Conservation (phyloP, 139 green algal genomes). For the Chlorella sp. region DNA sequence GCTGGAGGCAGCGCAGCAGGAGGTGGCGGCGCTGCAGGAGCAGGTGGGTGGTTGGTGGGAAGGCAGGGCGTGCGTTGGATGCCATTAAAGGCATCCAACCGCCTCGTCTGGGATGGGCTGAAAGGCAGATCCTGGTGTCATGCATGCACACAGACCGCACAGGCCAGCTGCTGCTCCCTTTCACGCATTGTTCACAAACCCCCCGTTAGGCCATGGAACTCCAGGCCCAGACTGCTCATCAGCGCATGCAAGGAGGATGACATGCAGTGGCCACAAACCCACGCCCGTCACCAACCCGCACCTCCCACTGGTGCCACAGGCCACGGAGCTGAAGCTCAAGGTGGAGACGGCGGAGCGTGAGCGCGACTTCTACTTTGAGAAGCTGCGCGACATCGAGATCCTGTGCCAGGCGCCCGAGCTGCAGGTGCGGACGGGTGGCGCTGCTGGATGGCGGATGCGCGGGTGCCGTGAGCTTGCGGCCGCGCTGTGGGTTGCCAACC, state of each 20-base stretch:
- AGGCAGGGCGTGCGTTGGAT: no score
- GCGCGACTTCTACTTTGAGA: conserved; percentile 94
- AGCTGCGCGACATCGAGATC: conserved; percentile 98
- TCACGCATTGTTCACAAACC: no score
- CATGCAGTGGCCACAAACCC: no score
- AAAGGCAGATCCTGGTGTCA: no score
- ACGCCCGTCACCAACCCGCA: no score
- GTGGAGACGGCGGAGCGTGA: conserved; percentile 86
- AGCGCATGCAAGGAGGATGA: no score
- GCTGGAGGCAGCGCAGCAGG: conserved; percentile 28
- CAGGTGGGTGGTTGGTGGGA: conserved; percentile 10
- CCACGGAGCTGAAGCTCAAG: conserved; percentile 76
- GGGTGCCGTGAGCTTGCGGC: background rate
- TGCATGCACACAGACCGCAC: no score
- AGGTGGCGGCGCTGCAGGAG: conserved; percentile 23
- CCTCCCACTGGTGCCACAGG: conserved; percentile 27
- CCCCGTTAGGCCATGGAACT: no score
- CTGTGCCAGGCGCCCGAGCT: conserved; percentile 89
- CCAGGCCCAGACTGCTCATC: no score
- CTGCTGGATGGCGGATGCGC: background rate
- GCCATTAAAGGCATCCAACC: no score
- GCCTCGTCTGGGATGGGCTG: no score
- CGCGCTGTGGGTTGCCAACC: background rate
- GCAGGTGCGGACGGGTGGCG: conserved; percentile 1
- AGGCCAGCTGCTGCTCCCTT: no score